Conservation (phyloP, 495 filamentous ascomycete species). For the Xylaria flabelliformis region DNA sequence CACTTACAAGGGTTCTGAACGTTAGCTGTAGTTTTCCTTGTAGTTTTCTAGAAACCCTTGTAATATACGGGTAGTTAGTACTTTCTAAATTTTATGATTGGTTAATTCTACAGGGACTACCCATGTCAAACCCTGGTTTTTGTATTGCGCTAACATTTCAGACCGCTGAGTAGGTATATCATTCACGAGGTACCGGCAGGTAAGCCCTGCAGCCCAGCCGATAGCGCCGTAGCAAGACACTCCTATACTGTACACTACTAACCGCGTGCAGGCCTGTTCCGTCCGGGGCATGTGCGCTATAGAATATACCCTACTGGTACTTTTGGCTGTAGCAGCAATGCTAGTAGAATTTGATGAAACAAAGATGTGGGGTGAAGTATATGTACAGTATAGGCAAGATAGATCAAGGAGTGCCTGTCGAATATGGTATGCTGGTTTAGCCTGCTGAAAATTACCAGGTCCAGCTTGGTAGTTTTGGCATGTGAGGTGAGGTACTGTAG, state of each 20-base stretch:
- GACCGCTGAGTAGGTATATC: too few relatives aligned
- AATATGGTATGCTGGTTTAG: background rate
- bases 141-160: too few relatives aligned
- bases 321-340: background rate
- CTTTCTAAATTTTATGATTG: too few relatives aligned
- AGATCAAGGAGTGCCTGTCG: background rate
- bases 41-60: too few relatives aligned
- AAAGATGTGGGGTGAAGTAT: slow-evolving; percentile 19
- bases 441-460: slow-evolving; percentile 10
- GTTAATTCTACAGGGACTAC: too few relatives aligned
- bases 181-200: slow-evolving; percentile 12
- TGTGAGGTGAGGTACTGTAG: background rate
- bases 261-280: background rate
- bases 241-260: background rate
- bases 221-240: background rate
- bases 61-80: too few relatives aligned
- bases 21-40: too few relatives aligned
- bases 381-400: slow-evolving; percentile 1
- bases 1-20: too few relatives aligned
- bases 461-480: background rate
- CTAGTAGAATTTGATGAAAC: background rate
- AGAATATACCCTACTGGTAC: slow-evolving; percentile 16
- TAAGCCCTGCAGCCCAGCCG: background rate
- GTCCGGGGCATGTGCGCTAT: background rate
- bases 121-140: too few relatives aligned